Percentiles rank a stretch among this genome's conserved stretches.
These are phyloP conservation scores for Salvia sclarea DNA, from an alignment of 305 asterid genomes.

Conservation along the genomic window DNA sequence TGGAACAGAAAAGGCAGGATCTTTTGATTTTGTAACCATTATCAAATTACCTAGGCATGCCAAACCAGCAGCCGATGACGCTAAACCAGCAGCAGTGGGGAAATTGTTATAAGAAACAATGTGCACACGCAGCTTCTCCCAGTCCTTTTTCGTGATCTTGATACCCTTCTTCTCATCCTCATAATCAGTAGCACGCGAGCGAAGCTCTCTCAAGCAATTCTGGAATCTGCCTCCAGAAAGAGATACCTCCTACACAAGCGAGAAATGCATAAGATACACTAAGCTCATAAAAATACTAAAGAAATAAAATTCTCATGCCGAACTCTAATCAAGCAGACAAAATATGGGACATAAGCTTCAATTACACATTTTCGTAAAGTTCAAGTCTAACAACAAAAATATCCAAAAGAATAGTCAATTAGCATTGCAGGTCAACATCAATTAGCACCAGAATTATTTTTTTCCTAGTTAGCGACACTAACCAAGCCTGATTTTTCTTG, in stretches of 20 bases:
- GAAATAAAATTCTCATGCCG: not conserved
- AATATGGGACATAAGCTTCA: conserved; percentile 11
- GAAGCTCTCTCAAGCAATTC: conserved; percentile 86
- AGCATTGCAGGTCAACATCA: conserved; percentile 19
- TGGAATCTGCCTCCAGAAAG: conserved; percentile 91
- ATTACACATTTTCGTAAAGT: not conserved
- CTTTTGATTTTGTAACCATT: not conserved
- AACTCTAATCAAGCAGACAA: conserved; percentile 9
- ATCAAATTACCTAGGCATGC: conserved; percentile 86
- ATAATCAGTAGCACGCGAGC: conserved; percentile 79
- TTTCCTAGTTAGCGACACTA: not conserved
- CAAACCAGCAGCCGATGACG: conserved; percentile 98
- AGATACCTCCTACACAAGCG: conserved; percentile 74
- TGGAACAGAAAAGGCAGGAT: not conserved
- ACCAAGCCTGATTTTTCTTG: not conserved
- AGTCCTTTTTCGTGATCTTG: conserved; percentile 73
- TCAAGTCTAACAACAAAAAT: conserved; percentile 7
- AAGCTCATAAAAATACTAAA: conserved; percentile 13
- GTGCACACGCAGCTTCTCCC: conserved; percentile 85
- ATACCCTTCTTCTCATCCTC: conserved; percentile 89
- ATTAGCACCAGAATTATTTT: not conserved
- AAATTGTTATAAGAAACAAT: conserved; percentile 90
- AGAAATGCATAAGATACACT: conserved; percentile 20
- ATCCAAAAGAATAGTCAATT: not conserved
- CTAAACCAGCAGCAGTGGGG: conserved; percentile 99